These are phyloP conservation scores for Cyclotella atomus DNA, from an alignment of 108 stramenopile species.

Conservation along the genomic window DNA sequence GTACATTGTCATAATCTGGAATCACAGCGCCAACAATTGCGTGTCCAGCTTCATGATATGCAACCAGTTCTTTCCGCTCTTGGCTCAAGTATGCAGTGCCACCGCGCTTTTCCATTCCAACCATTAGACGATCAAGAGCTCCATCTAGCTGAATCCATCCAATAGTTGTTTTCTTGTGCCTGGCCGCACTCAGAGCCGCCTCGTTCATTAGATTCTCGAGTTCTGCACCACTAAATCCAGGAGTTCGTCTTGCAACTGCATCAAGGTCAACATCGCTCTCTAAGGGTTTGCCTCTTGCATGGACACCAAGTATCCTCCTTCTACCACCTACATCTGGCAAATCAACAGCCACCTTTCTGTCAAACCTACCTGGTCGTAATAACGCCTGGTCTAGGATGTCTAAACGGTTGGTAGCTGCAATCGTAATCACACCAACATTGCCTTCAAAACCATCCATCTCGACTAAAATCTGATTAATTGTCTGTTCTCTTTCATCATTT, in stretches of 20 bases:
- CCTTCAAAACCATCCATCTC: slow-evolving; percentile 98
- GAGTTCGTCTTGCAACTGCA: slow-evolving; percentile 91
- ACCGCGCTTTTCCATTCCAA: slow-evolving; percentile 95
- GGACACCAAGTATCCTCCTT: slow-evolving; percentile 89
- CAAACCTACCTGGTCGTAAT: slow-evolving; percentile 97
- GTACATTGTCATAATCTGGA: slow-evolving; percentile 93
- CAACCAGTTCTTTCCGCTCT: slow-evolving; percentile 84
- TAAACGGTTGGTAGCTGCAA: slow-evolving; percentile 98
- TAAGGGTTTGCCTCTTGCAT: slow-evolving; percentile 92
- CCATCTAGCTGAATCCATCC: slow-evolving; percentile 94
- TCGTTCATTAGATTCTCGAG: slow-evolving; percentile 98
- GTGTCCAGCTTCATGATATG: slow-evolving; percentile 98
- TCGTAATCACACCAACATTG: slow-evolving; percentile 93
- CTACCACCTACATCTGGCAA: slow-evolving; percentile 95
- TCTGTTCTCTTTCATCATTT: slow-evolving; percentile 96
- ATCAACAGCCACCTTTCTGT: slow-evolving; percentile 95
- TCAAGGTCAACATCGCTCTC: slow-evolving; percentile 94
- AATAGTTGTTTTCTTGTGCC: slow-evolving; percentile 75
- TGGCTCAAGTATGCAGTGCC: slow-evolving; percentile 73
- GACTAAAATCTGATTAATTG: slow-evolving; percentile 98
- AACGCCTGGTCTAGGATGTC: slow-evolving; percentile 96
- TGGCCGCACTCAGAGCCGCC: slow-evolving; percentile 94
- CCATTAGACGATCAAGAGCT: slow-evolving; percentile 96
- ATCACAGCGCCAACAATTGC: slow-evolving; percentile 92
- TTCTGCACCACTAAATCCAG: slow-evolving; percentile 97